Base-by-base conservation (phyloP, 1,284 basidiomycete species). In the Puccinia sorghi region DNA sequence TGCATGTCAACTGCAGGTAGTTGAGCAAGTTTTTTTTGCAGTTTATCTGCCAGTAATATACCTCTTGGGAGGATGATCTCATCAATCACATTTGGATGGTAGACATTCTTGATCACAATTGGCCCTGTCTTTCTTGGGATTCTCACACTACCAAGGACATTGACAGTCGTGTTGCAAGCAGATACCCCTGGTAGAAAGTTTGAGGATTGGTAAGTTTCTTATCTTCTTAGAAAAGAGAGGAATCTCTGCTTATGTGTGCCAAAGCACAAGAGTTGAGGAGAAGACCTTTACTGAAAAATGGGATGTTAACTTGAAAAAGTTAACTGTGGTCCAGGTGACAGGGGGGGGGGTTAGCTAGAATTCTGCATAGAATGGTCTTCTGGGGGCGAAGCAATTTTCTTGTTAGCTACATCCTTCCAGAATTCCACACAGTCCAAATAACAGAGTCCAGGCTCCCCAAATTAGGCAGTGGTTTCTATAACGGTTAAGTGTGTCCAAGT, bases 81-180 rank as follows among this genome's bases (percentile, higher is more conserved):
- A 11, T 64, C 20, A 7, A 64, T 25, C 2, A 37, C 46, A 3
- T n/a, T 5, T 20, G 6, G 43, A 22, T 20, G 11, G 11, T 66
- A 66, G 37, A 66, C 63, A n/a, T 66, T 64, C 2, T 67, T n/a
- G 17, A 67, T 67, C 11, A 5, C 48, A 39, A 67, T 3, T 13
- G 25, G 22, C 2, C 64, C 46, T 9, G 12, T 67, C 20, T 39
- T 39, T 27, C 13, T 48, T 20, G 43, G 12, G 25, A 67, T 48
- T 27, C 11, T 48, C 64, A 67, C 37, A 67, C 64, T 67, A n/a
- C 64, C 39, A 48, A 67, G 46, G 46, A 13, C 37, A 7, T 3
- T 3, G 7, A 48, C 25, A 48, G 7, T 5, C 15, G 39, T 13
- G 20, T 63, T 63, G 27, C 59, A 63, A 13, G 20, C 27, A 6